Conservation (phyloP, 2,329 filamentous ascomycete genomes). For the Calonectria pseudoreteaudii region DNA sequence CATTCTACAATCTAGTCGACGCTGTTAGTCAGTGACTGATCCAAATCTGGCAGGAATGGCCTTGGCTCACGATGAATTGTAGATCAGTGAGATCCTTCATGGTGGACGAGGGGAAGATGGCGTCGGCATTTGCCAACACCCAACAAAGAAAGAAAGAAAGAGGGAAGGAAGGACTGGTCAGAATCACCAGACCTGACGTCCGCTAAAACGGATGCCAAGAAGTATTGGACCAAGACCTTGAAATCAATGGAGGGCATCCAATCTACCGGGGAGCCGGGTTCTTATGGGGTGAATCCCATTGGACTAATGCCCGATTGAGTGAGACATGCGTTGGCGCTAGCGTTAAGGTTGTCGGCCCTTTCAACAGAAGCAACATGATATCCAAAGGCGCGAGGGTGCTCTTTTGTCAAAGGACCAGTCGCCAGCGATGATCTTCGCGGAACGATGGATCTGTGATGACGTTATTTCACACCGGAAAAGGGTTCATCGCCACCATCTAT, state of each 20-base stretch:
- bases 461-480: neutral
- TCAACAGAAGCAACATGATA: neutral
- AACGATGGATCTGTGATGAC: neutral
- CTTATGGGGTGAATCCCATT: neutral
- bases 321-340: neutral
- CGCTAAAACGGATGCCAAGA: neutral
- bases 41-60: neutral
- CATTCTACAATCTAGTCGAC: neutral
- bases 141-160: neutral
- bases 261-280: neutral
- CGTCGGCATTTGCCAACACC: neutral
- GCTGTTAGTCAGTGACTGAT: neutral
- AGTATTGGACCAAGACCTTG: neutral
- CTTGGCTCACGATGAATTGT: neutral
- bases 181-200: neutral
- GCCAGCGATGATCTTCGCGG: neutral
- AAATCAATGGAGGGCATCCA: neutral
- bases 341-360: neutral
- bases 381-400: neutral
- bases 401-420: neutral
- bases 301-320: neutral
- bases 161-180: neutral
- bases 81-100: neutral
- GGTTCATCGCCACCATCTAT: neutral
- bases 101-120: neutral